Evolutionary conservation across 1,139 yeast species (phyloP).

Genomic region (Zygotorulaspora mrakii): DNA sequence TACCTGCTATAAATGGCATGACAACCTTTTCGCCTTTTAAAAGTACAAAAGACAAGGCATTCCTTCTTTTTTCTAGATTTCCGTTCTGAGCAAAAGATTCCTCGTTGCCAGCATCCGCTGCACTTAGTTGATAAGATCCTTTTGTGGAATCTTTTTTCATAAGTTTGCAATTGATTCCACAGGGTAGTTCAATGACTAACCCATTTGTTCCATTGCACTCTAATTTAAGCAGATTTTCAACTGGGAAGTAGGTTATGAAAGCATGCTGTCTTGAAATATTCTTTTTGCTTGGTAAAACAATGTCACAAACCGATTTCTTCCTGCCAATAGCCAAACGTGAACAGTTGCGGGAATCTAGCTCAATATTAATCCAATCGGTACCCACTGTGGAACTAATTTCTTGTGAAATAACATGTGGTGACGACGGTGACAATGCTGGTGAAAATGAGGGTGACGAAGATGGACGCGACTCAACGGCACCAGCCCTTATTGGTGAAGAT

Average conservation of each 20-base stretch:
- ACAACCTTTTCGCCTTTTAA: slow-evolving; percentile 51
- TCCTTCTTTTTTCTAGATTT: slow-evolving; percentile 20
- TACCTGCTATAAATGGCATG: slow-evolving; percentile 52
- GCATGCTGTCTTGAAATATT: slow-evolving; percentile 37
- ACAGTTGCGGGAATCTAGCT: slow-evolving; percentile 20
- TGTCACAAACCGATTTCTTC: slow-evolving; percentile 31
- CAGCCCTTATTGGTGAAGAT: slow-evolving; percentile 41
- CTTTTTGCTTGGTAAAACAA: slow-evolving; percentile 32
- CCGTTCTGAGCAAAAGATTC: slow-evolving; percentile 13
- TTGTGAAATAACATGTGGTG: too few species aligned
- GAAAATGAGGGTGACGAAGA: slow-evolving; percentile 38
- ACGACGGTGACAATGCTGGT: too few species aligned
- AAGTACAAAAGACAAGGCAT: slow-evolving; percentile 53
- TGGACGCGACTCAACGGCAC: slow-evolving; percentile 36
- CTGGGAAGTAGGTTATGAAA: slow-evolving; percentile 30
- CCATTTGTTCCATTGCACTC: slow-evolving; percentile 41
- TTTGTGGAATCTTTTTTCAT: slow-evolving; percentile 15
- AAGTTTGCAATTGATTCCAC: slow-evolving; percentile 26
- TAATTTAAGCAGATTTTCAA: slow-evolving; percentile 32
- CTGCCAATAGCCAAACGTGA: slow-evolving; percentile 32
- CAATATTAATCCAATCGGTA: slow-evolving; percentile 14
- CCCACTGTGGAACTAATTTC: neutral
- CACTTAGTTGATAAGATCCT: slow-evolving; percentile 18
- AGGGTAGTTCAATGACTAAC: slow-evolving; percentile 34
- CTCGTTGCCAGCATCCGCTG: slow-evolving; percentile 5